Evolutionary conservation across 108 stramenopile genomes (phyloP).

Genomic region (Cyclotella baltica): DNA sequence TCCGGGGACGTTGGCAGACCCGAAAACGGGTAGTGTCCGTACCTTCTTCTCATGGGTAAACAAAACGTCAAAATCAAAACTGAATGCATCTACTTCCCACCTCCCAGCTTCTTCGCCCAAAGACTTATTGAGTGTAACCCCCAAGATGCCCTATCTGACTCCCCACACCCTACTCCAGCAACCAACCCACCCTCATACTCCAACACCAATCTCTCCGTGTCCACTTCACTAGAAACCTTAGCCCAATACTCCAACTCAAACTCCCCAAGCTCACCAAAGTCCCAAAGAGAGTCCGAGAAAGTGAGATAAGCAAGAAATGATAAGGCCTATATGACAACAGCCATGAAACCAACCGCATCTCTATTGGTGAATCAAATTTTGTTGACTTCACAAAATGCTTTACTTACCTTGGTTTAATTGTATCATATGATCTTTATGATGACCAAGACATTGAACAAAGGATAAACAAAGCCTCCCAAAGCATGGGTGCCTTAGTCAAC

Average conservation of each 20-base stretch:
- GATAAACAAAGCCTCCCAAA: background rate
- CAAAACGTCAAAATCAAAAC: constrained; percentile 14
- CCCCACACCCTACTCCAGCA: background rate
- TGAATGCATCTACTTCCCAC: constrained; percentile 21
- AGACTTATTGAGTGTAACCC: background rate
- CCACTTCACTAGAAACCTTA: background rate
- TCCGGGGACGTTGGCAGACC: no score
- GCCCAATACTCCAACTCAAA: background rate
- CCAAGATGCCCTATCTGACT: background rate
- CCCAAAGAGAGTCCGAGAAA: background rate
- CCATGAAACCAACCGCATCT: background rate
- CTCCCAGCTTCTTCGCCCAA: background rate
- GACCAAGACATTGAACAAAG: background rate
- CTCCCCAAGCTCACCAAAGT: background rate
- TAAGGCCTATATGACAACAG: background rate
- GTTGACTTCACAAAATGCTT: background rate
- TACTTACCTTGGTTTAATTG: background rate
- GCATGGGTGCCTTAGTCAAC: background rate
- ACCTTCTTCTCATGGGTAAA: no score
- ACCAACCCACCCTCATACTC: background rate
- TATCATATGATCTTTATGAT: background rate
- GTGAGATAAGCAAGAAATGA: background rate
- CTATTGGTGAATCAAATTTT: background rate
- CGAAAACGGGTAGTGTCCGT: no score
- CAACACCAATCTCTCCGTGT: background rate